These are phyloP conservation scores for Cladophialophora chaetospira DNA, from an alignment of 2,329 filamentous ascomycete genomes.

Conservation along the genomic window DNA sequence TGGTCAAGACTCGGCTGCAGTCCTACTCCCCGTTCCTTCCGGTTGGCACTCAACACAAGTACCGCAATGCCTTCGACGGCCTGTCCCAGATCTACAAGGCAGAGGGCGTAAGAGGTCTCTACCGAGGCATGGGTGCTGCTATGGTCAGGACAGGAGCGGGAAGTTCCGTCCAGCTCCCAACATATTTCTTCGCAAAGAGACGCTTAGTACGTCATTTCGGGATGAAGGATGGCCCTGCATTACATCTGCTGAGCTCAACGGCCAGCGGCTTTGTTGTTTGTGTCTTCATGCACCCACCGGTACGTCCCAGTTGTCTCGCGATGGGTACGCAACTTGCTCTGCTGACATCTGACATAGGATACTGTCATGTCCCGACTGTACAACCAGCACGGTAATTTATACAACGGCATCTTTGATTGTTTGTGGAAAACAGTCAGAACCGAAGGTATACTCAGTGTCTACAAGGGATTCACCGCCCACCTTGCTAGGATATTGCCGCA, in stretches of 20 bases:
- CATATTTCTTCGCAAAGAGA: slow-evolving; percentile 97
- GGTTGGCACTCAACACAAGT: slow-evolving; percentile 94
- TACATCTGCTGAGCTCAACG: slow-evolving; percentile 87
- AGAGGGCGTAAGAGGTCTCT: slow-evolving; percentile 80
- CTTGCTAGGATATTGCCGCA: slow-evolving; percentile 91
- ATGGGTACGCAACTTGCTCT: slow-evolving; percentile 15
- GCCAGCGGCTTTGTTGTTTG: slow-evolving; percentile 95
- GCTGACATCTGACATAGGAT: slow-evolving; percentile 53
- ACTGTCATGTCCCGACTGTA: slow-evolving; percentile 99
- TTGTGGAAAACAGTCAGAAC: slow-evolving; percentile 86
- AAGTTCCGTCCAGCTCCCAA: slow-evolving; percentile 92
- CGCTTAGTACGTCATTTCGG: slow-evolving; percentile 77
- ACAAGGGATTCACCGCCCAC: slow-evolving; percentile 97
- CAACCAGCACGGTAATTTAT: slow-evolving; percentile 98
- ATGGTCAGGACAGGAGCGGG: slow-evolving; percentile 97
- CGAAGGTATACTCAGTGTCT: slow-evolving; percentile 88
- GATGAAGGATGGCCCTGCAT: slow-evolving; percentile 84
- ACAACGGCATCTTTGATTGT: slow-evolving; percentile 90
- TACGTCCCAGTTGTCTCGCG: slow-evolving; percentile 48
- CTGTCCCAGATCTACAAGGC: slow-evolving; percentile 73
- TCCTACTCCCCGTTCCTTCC: slow-evolving; percentile 90
- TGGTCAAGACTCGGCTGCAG: slow-evolving; percentile 94
- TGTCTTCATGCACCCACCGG: slow-evolving; percentile 95
- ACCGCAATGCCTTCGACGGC: slow-evolving; percentile 82
- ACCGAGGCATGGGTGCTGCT: slow-evolving; percentile 85